Evolutionary conservation across 2,329 filamentous ascomycete genomes (phyloP).

Genomic region (Colletotrichum liriopes): DNA sequence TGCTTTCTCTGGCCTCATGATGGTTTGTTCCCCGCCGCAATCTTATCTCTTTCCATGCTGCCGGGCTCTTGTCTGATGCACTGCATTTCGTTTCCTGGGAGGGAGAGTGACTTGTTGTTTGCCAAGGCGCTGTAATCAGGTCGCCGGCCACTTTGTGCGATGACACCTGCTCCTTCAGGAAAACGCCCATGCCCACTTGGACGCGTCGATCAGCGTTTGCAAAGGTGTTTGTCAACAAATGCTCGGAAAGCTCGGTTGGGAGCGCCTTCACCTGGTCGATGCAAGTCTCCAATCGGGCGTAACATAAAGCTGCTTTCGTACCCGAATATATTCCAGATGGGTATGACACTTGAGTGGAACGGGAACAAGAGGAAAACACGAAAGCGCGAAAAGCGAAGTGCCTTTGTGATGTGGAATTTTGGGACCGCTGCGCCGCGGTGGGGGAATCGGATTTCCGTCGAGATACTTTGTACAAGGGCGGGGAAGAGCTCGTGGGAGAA

Average conservation of each 20-base stretch:
- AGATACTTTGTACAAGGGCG: not conserved
- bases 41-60: constrained; percentile 15
- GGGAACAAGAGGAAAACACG: not conserved
- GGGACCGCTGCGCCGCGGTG: no score
- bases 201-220: constrained; percentile 21
- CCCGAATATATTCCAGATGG: not conserved
- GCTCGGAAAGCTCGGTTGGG: constrained; percentile 1
- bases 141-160: constrained; percentile 15
- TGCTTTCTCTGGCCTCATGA: constrained; percentile 35
- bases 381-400: not conserved
- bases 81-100: not conserved
- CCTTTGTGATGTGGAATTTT: no score
- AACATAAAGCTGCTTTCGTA: not conserved
- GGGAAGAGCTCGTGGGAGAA: not conserved
- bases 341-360: not conserved
- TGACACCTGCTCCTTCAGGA: constrained; percentile 42
- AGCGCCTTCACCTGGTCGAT: no score
- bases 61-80: constrained; percentile 1
- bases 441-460: no score
- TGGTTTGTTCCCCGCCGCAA: constrained; percentile 24
- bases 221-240: constrained; percentile 4
- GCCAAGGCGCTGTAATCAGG: constrained; percentile 28
- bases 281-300: not conserved
- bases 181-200: constrained; percentile 35
- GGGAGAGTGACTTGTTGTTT: constrained; percentile 4